Evolutionary conservation across 495 filamentous ascomycete genomes (phyloP).

Genomic region (Friedmanniomyces endolithicus): DNA sequence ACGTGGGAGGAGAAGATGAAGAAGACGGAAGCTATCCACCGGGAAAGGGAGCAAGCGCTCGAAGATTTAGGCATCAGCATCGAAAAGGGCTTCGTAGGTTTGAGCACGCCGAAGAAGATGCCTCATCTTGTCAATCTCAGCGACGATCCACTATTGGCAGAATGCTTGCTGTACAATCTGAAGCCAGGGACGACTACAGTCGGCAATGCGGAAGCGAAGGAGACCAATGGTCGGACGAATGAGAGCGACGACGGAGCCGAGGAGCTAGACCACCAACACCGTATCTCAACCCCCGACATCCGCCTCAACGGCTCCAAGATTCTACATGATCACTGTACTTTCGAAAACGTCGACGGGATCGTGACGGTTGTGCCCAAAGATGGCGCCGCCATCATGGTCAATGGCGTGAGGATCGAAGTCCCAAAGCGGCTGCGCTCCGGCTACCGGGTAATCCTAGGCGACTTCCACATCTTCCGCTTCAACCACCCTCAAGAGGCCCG

Average conservation of each 20-base stretch:
- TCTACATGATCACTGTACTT: slow-evolving; percentile 79
- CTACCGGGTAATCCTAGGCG: slow-evolving; percentile 87
- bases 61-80: slow-evolving; percentile 98
- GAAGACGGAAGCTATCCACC: slow-evolving; percentile 94
- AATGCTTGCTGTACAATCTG: slow-evolving; percentile 96
- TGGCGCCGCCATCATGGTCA: slow-evolving; percentile 93
- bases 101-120: slow-evolving; percentile 97
- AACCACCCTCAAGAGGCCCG: slow-evolving; percentile 95
- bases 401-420: slow-evolving; percentile 74
- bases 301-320: slow-evolving; percentile 90
- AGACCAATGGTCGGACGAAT: slow-evolving; percentile 41
- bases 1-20: slow-evolving; percentile 95
- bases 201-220: slow-evolving; percentile 70
- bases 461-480: slow-evolving; percentile 98
- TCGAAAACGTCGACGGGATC: slow-evolving; percentile 81
- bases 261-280: background rate
- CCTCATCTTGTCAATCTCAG: slow-evolving; percentile 96
- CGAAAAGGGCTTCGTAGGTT: slow-evolving; percentile 90
- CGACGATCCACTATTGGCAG: slow-evolving; percentile 87
- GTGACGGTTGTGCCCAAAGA: slow-evolving; percentile 84
- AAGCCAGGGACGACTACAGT: slow-evolving; percentile 89
- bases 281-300: slow-evolving; percentile 47
- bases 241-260: background rate
- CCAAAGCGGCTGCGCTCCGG: slow-evolving; percentile 78
- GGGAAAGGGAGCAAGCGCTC: slow-evolving; percentile 85